These are phyloP conservation scores for Pezicula radicicola DNA, from an alignment of 2,329 filamentous ascomycete genomes.

Conservation along the genomic window DNA sequence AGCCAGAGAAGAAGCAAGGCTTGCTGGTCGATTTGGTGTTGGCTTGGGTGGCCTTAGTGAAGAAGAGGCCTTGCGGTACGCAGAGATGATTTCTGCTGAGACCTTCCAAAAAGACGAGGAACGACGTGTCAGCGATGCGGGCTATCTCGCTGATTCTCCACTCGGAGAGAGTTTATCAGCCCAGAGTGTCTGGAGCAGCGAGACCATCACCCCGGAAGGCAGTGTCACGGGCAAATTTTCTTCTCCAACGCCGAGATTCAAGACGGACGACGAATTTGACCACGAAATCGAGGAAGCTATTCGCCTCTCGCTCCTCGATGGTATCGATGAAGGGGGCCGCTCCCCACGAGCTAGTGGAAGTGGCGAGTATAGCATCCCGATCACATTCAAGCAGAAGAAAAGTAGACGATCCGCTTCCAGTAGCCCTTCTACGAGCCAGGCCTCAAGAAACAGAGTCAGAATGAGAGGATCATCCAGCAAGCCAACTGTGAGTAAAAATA, in stretches of 20 bases:
- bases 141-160: slow-evolving; percentile 45
- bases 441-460: slow-evolving; percentile 13
- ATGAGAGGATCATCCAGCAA: slow-evolving; percentile 4
- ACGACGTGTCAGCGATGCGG: slow-evolving; percentile 47
- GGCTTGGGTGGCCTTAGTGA: slow-evolving; percentile 67
- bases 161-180: slow-evolving; percentile 27
- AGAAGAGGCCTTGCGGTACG: slow-evolving; percentile 62
- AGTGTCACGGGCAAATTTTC: slow-evolving; percentile 40
- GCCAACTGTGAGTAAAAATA: neutral
- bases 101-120: slow-evolving; percentile 54
- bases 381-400: slow-evolving; percentile 45
- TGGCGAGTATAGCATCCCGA: slow-evolving; percentile 48
- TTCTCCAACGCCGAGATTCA: slow-evolving; percentile 16
- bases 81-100: slow-evolving; percentile 64
- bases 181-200: slow-evolving; percentile 34
- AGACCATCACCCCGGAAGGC: slow-evolving; percentile 53
- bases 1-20: slow-evolving; percentile 63
- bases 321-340: slow-evolving; percentile 43
- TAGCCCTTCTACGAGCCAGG: slow-evolving; percentile 32
- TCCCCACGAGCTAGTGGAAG: slow-evolving; percentile 43
- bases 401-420: slow-evolving; percentile 36
- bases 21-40: slow-evolving; percentile 81
- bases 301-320: slow-evolving; percentile 57
- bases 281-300: slow-evolving; percentile 64
- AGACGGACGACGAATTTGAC: slow-evolving; percentile 45